A percentile compares a stretch with the other conserved stretches of the same genome.
Evolutionary conservation across 2,329 filamentous ascomycete species (phyloP).

Genomic region (Cordyceps pruinosa): DNA sequence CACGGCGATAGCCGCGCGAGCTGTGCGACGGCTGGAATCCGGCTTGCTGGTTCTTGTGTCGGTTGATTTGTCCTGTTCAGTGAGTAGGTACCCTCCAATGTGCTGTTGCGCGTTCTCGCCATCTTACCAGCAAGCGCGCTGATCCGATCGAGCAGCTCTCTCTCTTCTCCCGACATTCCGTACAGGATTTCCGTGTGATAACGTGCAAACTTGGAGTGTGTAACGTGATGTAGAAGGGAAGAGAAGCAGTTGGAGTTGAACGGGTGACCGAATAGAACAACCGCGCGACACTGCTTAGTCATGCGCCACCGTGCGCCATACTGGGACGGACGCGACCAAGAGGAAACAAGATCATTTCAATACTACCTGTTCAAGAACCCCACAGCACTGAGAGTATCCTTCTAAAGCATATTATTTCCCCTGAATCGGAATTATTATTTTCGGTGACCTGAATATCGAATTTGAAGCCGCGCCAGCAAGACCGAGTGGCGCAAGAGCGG

Average conservation of each 20-base stretch:
- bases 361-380: neutral
- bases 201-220: neutral
- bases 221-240: neutral
- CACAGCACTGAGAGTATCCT: neutral
- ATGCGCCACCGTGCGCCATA: neutral
- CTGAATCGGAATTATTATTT: neutral
- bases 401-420: neutral
- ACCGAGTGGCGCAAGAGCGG: neutral
- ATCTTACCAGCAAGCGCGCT: slow-evolving; percentile 42
- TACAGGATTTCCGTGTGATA: neutral
- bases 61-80: slow-evolving; percentile 66
- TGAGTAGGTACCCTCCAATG: slow-evolving; percentile 18
- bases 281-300: neutral
- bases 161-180: slow-evolving; percentile 42
- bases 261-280: neutral
- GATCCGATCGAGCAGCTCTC: slow-evolving; percentile 48
- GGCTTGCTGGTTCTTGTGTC: slow-evolving; percentile 61
- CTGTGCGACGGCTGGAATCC: slow-evolving; percentile 27
- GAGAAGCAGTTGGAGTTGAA: neutral
- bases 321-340: neutral
- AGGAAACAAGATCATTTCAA: neutral
- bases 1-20: neutral
- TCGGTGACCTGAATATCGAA: neutral
- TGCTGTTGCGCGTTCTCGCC: slow-evolving; percentile 6
- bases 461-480: no score